Evolutionary conservation across 306 rosid species (phyloP).

Genomic region (Vicia sativa): DNA sequence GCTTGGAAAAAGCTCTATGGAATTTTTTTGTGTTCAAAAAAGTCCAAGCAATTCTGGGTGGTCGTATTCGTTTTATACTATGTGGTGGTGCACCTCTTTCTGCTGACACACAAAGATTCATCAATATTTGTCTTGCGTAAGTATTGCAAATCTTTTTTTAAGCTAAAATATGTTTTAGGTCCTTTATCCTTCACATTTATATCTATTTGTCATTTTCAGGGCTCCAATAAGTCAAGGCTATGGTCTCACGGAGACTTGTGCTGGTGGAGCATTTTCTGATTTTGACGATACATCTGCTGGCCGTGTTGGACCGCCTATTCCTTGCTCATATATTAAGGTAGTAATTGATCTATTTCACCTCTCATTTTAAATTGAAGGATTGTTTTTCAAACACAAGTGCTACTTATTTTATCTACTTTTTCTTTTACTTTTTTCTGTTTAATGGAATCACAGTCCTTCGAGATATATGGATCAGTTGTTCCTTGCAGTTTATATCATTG

Average conservation of each 20-base stretch:
- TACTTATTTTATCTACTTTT: slow-evolving; percentile 2
- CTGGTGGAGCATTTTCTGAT: slow-evolving; percentile 93
- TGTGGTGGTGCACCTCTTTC: slow-evolving; percentile 99
- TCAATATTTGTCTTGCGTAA: slow-evolving; percentile 94
- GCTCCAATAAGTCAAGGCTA: slow-evolving; percentile 95
- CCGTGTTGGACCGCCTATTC: slow-evolving; percentile 97
- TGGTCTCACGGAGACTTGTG: slow-evolving; percentile 98
- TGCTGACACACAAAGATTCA: slow-evolving; percentile 89
- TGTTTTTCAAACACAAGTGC: slow-evolving; percentile 4
- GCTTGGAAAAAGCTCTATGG: slow-evolving; percentile 83
- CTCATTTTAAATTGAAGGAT: slow-evolving; percentile 12
- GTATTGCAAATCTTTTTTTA: slow-evolving; percentile 22
- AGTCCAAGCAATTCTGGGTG: slow-evolving; percentile 87
- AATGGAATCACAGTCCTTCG: slow-evolving; percentile 4
- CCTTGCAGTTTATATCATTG: slow-evolving; percentile 6
- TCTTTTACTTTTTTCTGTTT: not conserved
- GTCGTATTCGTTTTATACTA: slow-evolving; percentile 77
- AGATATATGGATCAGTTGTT: not conserved
- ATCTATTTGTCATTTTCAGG: slow-evolving; percentile 56
- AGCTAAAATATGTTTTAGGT: not conserved
- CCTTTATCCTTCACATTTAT: slow-evolving; percentile 15
- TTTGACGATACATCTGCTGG: slow-evolving; percentile 86
- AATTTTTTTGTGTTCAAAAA: slow-evolving; percentile 77
- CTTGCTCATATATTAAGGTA: slow-evolving; percentile 90
- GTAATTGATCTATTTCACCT: slow-evolving; percentile 26